A percentile compares a stretch with the other conserved stretches of the same genome.
These are phyloP conservation scores for Flammula alnicola DNA, from an alignment of 1,284 basidiomycete species.

Conservation along the genomic window DNA sequence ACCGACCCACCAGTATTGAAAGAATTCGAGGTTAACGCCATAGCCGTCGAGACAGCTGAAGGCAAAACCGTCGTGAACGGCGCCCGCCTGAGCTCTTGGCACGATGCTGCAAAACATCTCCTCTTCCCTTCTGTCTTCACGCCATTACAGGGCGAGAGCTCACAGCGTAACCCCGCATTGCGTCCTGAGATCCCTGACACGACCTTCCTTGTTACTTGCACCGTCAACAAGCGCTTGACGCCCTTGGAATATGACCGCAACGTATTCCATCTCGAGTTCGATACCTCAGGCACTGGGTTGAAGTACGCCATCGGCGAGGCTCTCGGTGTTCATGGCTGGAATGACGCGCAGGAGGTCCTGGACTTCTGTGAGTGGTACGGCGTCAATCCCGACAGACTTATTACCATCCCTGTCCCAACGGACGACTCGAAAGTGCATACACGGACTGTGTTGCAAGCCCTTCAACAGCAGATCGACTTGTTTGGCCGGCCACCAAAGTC, in stretches of 20 bases:
- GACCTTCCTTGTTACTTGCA: slow-evolving; percentile 92
- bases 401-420: slow-evolving; percentile 79
- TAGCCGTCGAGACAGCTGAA: slow-evolving; percentile 60
- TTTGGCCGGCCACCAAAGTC: slow-evolving; percentile 96
- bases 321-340: slow-evolving; percentile 97
- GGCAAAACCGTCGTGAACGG: slow-evolving; percentile 63
- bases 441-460: slow-evolving; percentile 92
- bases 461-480: slow-evolving; percentile 96
- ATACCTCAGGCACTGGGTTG: slow-evolving; percentile 90
- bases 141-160: slow-evolving; percentile 45
- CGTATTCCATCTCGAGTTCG: slow-evolving; percentile 98
- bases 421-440: slow-evolving; percentile 75
- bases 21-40: slow-evolving; percentile 71
- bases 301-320: slow-evolving; percentile 98
- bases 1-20: slow-evolving; percentile 46
- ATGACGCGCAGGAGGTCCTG: slow-evolving; percentile 87
- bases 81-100: slow-evolving; percentile 75
- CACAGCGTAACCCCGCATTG: slow-evolving; percentile 64
- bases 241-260: slow-evolving; percentile 97
- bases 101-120: slow-evolving; percentile 88
- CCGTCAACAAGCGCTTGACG: slow-evolving; percentile 94
- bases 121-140: slow-evolving; percentile 86
- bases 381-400: slow-evolving; percentile 79
- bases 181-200: slow-evolving; percentile 89
- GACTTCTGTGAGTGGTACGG: slow-evolving; percentile 95